These are phyloP conservation scores for Volvox carteri DNA, from an alignment of 163 green algal genomes.

Conservation along the genomic window DNA sequence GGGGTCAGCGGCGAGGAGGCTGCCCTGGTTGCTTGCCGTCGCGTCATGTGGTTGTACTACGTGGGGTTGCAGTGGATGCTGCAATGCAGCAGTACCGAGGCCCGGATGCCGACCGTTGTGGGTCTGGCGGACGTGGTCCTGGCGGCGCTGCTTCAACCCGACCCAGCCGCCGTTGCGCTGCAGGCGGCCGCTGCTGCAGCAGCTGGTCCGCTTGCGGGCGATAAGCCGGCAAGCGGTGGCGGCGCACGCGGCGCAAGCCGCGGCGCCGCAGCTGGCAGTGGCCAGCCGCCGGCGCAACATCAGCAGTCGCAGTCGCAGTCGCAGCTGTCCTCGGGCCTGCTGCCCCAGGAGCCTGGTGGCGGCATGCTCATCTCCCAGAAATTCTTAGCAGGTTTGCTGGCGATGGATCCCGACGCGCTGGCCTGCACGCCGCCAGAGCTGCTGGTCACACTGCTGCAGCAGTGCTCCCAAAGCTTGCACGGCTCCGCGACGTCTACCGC, in stretches of 20 bases:
- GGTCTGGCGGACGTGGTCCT: conserved; percentile 56
- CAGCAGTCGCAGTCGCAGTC: background rate
- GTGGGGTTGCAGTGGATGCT: conserved; percentile 62
- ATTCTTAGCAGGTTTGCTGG: conserved; percentile 39
- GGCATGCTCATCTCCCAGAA: conserved; percentile 47
- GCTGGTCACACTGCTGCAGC: conserved; percentile 66
- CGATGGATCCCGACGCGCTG: conserved; percentile 52
- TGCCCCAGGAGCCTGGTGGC: conserved; percentile 24
- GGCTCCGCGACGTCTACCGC: too few species aligned
- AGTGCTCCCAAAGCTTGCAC: conserved; percentile 27
- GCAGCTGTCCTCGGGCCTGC: too few species aligned
- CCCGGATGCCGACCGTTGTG: conserved; percentile 39
- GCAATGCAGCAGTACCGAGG: conserved; percentile 47
- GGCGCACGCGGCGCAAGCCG: background rate
- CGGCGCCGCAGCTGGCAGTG: background rate
- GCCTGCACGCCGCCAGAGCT: conserved; percentile 59
- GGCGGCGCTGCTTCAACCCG: conserved; percentile 43
- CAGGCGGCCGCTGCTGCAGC: background rate
- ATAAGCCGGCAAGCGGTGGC: background rate
- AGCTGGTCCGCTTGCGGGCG: background rate
- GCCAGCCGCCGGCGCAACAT: background rate
- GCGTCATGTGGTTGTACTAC: conserved; percentile 53
- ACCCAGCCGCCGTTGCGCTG: background rate
- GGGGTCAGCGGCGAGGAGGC: conserved; percentile 12
- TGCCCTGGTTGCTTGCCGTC: conserved; percentile 8